Evolutionary conservation across 805 yeast genomes (phyloP).

Genomic region (Yarrowia divulgata): DNA sequence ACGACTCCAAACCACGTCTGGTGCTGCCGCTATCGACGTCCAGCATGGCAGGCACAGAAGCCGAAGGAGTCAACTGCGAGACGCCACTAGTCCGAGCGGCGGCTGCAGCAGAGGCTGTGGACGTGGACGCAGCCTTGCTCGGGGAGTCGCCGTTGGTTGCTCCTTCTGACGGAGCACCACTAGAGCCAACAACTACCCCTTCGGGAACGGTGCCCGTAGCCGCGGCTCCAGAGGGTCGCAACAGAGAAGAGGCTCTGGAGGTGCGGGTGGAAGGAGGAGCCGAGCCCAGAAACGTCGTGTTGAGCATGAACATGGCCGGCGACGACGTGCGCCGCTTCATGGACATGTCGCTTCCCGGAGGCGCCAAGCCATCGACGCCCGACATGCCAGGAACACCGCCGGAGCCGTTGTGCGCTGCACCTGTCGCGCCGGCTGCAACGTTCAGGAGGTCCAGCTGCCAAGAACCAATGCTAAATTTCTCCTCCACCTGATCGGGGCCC

Average conservation of each 20-base stretch:
- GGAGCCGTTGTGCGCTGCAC: neutral
- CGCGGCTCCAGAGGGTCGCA: slow-evolving; percentile 10
- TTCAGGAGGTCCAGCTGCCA: slow-evolving; percentile 32
- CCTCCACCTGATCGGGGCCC: slow-evolving; percentile 36
- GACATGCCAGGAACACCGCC: neutral
- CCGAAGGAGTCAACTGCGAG: slow-evolving; percentile 20
- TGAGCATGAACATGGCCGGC: slow-evolving; percentile 38
- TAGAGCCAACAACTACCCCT: neutral
- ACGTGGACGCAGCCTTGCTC: neutral
- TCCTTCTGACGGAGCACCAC: neutral
- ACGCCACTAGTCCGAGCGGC: neutral
- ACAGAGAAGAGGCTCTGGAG: slow-evolving; percentile 13
- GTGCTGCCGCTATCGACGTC: slow-evolving; percentile 2
- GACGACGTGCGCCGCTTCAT: slow-evolving; percentile 30
- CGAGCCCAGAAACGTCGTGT: slow-evolving; percentile 26
- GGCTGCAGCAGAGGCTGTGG: neutral
- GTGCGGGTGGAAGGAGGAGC: slow-evolving; percentile 32
- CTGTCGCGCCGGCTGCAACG: slow-evolving; percentile 9
- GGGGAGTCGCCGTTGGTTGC: neutral
- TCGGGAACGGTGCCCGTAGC: neutral
- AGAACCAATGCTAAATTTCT: slow-evolving; percentile 15
- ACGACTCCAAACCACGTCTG: neutral
- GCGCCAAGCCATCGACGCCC: slow-evolving; percentile 8
- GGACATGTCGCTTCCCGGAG: neutral
- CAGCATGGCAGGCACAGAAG: slow-evolving; percentile 28